Evolutionary conservation across 345 rosid species (phyloP), one percentile per base, ranked within the genome.

Genomic region (Populus euphratica): DNA sequence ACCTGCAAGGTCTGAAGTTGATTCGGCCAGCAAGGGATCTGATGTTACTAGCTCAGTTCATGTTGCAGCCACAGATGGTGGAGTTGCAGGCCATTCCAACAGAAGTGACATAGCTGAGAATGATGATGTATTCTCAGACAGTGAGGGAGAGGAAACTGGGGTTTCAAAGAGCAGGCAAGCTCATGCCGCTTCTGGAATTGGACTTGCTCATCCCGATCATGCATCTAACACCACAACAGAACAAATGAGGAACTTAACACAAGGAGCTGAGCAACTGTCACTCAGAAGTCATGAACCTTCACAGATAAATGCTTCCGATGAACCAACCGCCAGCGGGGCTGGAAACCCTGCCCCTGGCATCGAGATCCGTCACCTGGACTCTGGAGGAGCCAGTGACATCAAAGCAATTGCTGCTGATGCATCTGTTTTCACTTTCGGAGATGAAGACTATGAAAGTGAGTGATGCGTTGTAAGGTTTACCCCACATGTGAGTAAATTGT

Each of bases 341-440:
- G 76, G 54, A 50, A 69, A 78, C 36, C 54, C 68, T 31, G 77
- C 80, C 27, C 3, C 83, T 2, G 82, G 86, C 62, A 23, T 66
- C 3, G 85, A 56, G 17, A 14, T 75, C 20, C 62, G 81, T 38
- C 86, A 81, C 74, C 62, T 84, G 14, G 86, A 86, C 7, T 76
- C 80, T 16, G 79, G 33, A 47, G 75, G 70, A 13, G 87, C 72
- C 68, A 88, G 90, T 74, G 90, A 92, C 73, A 88, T 92, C 73
- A 88, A 89, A 88, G 92, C 87, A 74, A 92, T 92, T 88, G 94
- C 97, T 21, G 97, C 97, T 14, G 97, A 92, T 84, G 97, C 97
- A 17, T 92, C 97, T 23, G 97, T 92, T 78, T 92, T 92, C 79
- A 80, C 87, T 23, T 91, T 92, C 16, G 97, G 97, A 68, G 91